These are phyloP conservation scores for Sphagnum fallax DNA, from an alignment of 228 moss, liverwort and hornwort genomes.

Conservation along the genomic window DNA sequence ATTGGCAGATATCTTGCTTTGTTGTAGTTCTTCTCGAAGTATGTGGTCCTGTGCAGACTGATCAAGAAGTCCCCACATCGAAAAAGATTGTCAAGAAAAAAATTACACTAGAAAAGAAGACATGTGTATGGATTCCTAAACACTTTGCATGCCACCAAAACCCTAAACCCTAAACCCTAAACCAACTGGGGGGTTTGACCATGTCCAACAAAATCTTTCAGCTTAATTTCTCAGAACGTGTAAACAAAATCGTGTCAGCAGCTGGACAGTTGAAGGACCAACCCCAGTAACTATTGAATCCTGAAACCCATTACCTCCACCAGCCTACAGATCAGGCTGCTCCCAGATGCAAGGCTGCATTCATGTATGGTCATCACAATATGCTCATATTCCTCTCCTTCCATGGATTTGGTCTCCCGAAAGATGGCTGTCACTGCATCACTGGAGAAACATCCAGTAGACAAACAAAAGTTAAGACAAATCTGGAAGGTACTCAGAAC, in stretches of 20 bases:
- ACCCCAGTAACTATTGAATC: background rate
- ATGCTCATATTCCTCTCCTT: constrained; percentile 44
- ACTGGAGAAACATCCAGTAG: background rate
- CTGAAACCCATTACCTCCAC: constrained; percentile 37
- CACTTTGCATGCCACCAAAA: no score
- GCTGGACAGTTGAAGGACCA: no score
- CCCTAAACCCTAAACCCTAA: no score
- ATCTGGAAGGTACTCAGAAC: background rate
- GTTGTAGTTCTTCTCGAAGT: constrained; percentile 56
- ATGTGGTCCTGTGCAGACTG: constrained; percentile 78
- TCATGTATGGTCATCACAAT: constrained; percentile 47
- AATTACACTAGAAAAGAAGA: no score
- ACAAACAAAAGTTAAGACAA: background rate
- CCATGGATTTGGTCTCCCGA: constrained; percentile 44
- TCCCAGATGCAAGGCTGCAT: constrained; percentile 52
- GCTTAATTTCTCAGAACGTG: no score
- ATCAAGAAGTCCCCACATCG: background rate
- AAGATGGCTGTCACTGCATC: constrained; percentile 36
- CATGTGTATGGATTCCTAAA: no score
- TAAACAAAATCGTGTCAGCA: no score
- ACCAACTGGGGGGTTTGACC: no score
- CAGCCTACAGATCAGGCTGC: constrained; percentile 40
- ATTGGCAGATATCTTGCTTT: constrained; percentile 38
- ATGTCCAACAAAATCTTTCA: no score
- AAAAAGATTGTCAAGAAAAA: no score